A percentile compares a stretch with the other conserved stretches of the same genome.
Conservation (phyloP, 108 stramenopile species). For the Cyclotella baltica region DNA sequence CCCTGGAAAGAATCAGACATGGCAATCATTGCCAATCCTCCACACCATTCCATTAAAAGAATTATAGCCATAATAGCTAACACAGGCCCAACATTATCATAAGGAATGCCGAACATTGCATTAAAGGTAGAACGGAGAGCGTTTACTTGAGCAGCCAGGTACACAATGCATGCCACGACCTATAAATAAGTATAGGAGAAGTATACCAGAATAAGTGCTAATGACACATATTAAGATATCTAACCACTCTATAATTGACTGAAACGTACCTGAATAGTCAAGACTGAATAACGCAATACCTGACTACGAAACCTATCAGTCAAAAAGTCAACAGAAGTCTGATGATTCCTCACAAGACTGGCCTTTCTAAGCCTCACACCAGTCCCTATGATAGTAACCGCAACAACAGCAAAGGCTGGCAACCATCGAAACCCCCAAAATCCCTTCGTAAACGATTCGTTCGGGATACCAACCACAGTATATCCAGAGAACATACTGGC, state of each 20-base stretch:
- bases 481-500: slow-evolving; percentile 49
- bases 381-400: slow-evolving; percentile 45
- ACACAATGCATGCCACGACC: too few relatives aligned
- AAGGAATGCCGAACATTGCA: slow-evolving; percentile 35
- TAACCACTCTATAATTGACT: too few relatives aligned
- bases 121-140: slow-evolving; percentile 49
- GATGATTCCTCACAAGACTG: slow-evolving; percentile 42
- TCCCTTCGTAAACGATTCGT: slow-evolving; percentile 37
- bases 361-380: slow-evolving; percentile 41
- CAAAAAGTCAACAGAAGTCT: slow-evolving; percentile 51
- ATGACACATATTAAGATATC: too few relatives aligned
- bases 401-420: slow-evolving; percentile 7
- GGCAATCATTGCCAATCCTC: slow-evolving; percentile 47
- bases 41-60: slow-evolving; percentile 52
- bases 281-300: slow-evolving; percentile 35
- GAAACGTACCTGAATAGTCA: slow-evolving; percentile 45
- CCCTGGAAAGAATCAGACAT: slow-evolving; percentile 46
- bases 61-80: slow-evolving; percentile 42
- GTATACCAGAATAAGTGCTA: too few relatives aligned
- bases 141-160: slow-evolving; percentile 47
- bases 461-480: slow-evolving; percentile 53
- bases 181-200: too few relatives aligned
- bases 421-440: slow-evolving; percentile 38
- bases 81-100: slow-evolving; percentile 29
- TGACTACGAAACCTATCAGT: slow-evolving; percentile 57